Conservation (phyloP, 257 asterid species). For the Petunia secreta region DNA sequence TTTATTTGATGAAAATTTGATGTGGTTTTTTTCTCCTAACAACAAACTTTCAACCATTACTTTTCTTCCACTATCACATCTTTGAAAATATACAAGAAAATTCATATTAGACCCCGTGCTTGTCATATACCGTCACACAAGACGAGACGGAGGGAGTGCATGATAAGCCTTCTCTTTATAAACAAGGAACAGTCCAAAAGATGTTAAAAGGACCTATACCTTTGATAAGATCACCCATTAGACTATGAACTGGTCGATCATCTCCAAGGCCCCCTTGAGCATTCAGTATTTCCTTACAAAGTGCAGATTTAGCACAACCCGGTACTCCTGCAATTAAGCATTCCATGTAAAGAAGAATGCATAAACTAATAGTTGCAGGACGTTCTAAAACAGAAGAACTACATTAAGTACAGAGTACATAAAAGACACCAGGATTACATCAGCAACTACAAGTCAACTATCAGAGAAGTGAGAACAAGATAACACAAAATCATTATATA, state of each 20-base stretch:
- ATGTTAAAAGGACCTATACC: conserved; percentile 47
- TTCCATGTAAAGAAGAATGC: conserved; percentile 36
- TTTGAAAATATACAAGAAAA: not conserved
- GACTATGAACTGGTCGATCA: conserved; percentile 82
- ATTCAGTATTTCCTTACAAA: conserved; percentile 78
- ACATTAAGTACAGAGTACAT: not conserved
- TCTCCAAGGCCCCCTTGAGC: conserved; percentile 79
- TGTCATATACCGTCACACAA: not conserved
- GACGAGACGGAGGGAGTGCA: not conserved
- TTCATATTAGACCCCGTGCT: not conserved
- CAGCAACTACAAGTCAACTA: not conserved
- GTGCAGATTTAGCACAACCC: conserved; percentile 98
- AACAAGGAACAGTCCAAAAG: not conserved
- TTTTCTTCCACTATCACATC: not conserved
- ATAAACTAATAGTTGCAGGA: conserved; percentile 15
- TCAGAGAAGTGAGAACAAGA: not conserved
- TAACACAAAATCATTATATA: not conserved
- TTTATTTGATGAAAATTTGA: not conserved
- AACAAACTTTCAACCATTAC: not conserved
- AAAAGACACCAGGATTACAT: not conserved
- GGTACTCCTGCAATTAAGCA: conserved; percentile 72
- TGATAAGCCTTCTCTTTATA: not conserved
- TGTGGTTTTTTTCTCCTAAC: not conserved
- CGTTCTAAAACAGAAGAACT: not conserved
- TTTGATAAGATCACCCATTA: conserved; percentile 98